Evolutionary conservation across 768 basidiomycete genomes (phyloP).

Genomic region (Omphalotus guepiniiformis): DNA sequence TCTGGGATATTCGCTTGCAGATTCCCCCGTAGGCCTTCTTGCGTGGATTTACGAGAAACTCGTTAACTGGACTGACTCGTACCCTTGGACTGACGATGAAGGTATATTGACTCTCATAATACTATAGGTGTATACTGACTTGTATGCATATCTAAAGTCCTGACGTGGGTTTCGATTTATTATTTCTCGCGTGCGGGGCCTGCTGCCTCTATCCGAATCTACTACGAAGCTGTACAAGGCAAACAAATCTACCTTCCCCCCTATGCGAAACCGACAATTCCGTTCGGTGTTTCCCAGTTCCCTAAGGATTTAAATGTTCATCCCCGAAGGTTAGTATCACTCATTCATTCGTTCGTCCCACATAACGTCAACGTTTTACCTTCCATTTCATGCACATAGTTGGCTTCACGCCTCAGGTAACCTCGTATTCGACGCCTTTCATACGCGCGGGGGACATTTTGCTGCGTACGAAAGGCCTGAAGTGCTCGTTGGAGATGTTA

Average conservation of each 20-base stretch:
- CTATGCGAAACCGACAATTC: constrained; percentile 25
- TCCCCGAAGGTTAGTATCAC: constrained; percentile 9
- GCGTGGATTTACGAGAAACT: constrained; percentile 35
- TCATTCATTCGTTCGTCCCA: neutral
- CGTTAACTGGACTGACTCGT: constrained; percentile 31
- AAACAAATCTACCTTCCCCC: constrained; percentile 9
- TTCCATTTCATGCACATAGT: neutral
- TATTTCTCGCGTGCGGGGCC: constrained; percentile 58
- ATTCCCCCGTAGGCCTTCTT: constrained; percentile 39
- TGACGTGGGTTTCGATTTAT: constrained; percentile 59
- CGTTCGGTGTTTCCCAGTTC: constrained; percentile 48
- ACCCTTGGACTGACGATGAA: constrained; percentile 37
- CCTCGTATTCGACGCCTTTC: constrained; percentile 1
- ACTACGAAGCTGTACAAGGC: constrained; percentile 41
- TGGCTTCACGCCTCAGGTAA: neutral
- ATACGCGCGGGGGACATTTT: constrained; percentile 7
- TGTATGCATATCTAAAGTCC: constrained; percentile 27
- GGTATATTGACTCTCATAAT: constrained; percentile 15
- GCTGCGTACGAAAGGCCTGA: constrained; percentile 10
- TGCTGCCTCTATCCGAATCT: constrained; percentile 53
- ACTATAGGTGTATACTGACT: constrained; percentile 1
- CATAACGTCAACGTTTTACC: neutral
- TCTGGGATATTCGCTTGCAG: constrained; percentile 35
- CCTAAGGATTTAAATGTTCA: constrained; percentile 38
- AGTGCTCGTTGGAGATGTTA: constrained; percentile 29